These are phyloP conservation scores for Leccinum uliginosum DNA, from an alignment of 768 basidiomycete species.

Conservation along the genomic window DNA sequence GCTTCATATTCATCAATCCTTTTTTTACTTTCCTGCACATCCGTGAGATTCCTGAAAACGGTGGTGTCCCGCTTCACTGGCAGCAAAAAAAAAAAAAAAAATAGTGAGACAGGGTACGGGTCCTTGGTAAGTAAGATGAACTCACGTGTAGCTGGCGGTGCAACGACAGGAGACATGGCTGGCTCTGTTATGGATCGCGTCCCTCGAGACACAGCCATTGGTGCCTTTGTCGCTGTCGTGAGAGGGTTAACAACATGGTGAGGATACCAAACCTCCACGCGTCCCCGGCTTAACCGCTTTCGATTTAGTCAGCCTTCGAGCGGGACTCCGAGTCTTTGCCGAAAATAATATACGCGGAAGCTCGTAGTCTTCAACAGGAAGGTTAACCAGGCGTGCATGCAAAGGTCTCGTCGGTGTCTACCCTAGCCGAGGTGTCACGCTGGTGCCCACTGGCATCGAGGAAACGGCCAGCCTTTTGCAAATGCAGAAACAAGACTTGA, in stretches of 20 bases:
- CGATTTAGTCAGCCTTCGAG: slow-evolving; percentile 90
- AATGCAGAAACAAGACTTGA: slow-evolving; percentile 91
- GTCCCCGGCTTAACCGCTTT: too few relatives aligned
- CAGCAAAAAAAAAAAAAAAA: slow-evolving; percentile 83
- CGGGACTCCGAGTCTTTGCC: slow-evolving; percentile 92
- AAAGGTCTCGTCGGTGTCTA: slow-evolving; percentile 92
- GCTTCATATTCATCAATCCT: slow-evolving; percentile 90
- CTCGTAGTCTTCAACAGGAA: slow-evolving; percentile 81
- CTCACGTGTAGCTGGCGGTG: slow-evolving; percentile 56
- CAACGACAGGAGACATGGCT: slow-evolving; percentile 69
- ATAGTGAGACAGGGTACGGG: slow-evolving; percentile 64
- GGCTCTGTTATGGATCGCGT: slow-evolving; percentile 80
- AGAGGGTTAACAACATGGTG: too few relatives aligned
- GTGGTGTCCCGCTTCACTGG: slow-evolving; percentile 80
- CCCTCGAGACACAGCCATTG: slow-evolving; percentile 78
- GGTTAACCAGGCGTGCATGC: slow-evolving; percentile 78
- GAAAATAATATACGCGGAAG: slow-evolving; percentile 96
- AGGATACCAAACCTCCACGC: too few relatives aligned
- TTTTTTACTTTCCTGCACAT: slow-evolving; percentile 94
- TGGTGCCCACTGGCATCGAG: slow-evolving; percentile 93
- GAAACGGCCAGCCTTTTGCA: slow-evolving; percentile 98
- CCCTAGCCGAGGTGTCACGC: slow-evolving; percentile 69
- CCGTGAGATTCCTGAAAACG: slow-evolving; percentile 84
- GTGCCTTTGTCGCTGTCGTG: slow-evolving; percentile 69
- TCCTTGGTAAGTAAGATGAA: slow-evolving; percentile 92